A percentile compares a stretch with the other conserved stretches of the same genome.
Conservation (phyloP, 352 stramenopile species). For the Phytophthora sp. region DNA sequence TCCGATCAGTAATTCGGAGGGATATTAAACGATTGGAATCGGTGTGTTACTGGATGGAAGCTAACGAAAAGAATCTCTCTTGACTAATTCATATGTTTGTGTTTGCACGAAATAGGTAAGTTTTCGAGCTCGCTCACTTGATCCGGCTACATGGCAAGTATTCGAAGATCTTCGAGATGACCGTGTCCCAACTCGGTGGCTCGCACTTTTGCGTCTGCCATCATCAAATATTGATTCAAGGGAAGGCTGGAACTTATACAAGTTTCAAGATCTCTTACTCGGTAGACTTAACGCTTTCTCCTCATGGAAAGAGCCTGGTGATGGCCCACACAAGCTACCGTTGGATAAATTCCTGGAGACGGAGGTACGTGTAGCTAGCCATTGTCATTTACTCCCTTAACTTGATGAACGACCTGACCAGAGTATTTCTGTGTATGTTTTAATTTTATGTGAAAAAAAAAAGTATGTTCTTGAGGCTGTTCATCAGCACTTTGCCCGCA, state of each 20-base stretch:
- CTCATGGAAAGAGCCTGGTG: constrained; percentile 35
- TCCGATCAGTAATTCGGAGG: constrained; percentile 17
- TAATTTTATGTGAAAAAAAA: background rate
- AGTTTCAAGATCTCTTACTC: constrained; percentile 45
- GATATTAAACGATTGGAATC: constrained; percentile 35
- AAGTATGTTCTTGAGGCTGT: constrained; percentile 58
- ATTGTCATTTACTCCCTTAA: too few species aligned
- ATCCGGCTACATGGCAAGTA: constrained; percentile 5
- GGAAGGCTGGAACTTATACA: constrained; percentile 25
- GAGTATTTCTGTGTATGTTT: background rate
- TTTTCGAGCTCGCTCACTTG: constrained; percentile 2
- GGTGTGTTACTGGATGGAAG: constrained; percentile 23
- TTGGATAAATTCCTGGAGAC: constrained; percentile 53
- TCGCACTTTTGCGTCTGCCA: constrained; percentile 12
- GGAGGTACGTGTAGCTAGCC: constrained; percentile 37
- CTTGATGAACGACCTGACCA: background rate
- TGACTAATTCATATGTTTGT: constrained; percentile 6
- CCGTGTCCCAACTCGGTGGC: constrained; percentile 9
- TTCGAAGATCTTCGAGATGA: constrained; percentile 10
- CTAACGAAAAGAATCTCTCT: background rate
- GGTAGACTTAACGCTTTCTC: constrained; percentile 50
- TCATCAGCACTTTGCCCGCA: constrained; percentile 66
- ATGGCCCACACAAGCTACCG: constrained; percentile 30
- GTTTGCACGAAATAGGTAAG: constrained; percentile 14
- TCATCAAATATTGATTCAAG: background rate